phyloP scores from a whole-genome alignment of 257 asterid genomes.

The Capsicum pubescens region DNA sequence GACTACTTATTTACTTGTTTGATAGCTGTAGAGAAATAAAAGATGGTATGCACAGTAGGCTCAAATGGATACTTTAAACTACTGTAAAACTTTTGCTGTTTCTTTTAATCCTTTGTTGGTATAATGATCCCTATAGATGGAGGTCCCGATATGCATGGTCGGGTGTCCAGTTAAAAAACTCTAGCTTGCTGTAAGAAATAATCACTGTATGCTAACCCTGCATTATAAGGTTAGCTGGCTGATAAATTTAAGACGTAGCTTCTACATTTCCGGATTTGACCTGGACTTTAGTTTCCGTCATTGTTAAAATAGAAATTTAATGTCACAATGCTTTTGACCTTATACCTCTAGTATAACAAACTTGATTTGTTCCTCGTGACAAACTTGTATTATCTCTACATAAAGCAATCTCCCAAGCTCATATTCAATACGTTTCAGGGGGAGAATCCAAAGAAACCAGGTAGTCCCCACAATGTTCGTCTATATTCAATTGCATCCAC shows the following conservation, averaged over 20 bases:
- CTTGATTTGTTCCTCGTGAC: neutral
- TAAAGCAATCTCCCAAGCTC: neutral
- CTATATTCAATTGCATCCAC: constrained; percentile 90
- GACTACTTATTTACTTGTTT: neutral
- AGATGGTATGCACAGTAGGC: neutral
- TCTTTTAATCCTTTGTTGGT: neutral
- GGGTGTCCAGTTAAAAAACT: neutral
- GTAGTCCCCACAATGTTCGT: constrained; percentile 80
- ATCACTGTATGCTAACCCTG: neutral
- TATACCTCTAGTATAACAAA: neutral
- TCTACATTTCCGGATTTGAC: neutral
- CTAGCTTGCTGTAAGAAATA: neutral
- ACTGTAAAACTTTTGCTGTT: neutral
- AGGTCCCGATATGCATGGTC: neutral
- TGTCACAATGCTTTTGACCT: neutral
- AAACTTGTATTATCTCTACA: neutral
- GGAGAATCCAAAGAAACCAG: constrained; percentile 92
- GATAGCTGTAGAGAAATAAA: too few species aligned
- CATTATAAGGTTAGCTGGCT: neutral
- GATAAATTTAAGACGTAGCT: neutral
- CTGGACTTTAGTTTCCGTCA: neutral
- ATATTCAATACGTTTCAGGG: constrained; percentile 53
- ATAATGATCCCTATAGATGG: neutral
- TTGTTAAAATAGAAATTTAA: neutral
- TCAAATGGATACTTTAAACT: neutral